A percentile compares a stretch with the other conserved stretches of the same genome.
These are phyloP conservation scores for Teratosphaeria nubilosa DNA, from an alignment of 2,329 filamentous ascomycete genomes.

Conservation along the genomic window DNA sequence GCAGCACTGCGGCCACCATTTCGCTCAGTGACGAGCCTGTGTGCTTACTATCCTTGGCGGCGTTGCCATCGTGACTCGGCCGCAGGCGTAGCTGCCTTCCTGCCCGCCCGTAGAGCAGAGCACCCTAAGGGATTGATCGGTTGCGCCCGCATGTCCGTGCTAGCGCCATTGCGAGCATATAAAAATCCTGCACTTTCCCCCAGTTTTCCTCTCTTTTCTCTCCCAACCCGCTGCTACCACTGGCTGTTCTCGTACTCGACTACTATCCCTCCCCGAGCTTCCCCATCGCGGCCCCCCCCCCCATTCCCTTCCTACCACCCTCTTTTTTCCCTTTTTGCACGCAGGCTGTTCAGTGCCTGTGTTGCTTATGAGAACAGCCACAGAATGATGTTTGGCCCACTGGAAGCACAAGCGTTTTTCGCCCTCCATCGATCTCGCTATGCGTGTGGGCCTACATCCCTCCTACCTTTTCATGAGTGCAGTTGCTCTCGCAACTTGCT, in stretches of 20 bases:
- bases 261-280: no score
- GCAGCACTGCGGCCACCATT: not conserved
- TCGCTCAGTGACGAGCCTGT: not conserved
- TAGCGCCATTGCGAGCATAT: not conserved
- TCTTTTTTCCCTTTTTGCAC: no score
- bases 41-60: not conserved
- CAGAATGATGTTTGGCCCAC: not conserved
- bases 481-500: not conserved
- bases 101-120: not conserved
- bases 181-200: not conserved
- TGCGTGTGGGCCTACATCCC: not conserved
- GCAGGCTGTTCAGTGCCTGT: not conserved
- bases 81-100: not conserved
- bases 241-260: not conserved
- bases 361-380: not conserved
- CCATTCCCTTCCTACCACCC: no score
- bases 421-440: not conserved
- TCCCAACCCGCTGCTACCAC: not conserved
- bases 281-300: no score
- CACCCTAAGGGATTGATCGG: not conserved
- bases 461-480: not conserved
- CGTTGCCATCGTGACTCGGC: not conserved
- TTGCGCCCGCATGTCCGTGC: not conserved
- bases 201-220: not conserved
- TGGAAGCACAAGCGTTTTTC: not conserved